These are phyloP conservation scores for Ceratobasidium sp. DNA, from an alignment of 1,284 basidiomycete species.

Conservation along the genomic window DNA sequence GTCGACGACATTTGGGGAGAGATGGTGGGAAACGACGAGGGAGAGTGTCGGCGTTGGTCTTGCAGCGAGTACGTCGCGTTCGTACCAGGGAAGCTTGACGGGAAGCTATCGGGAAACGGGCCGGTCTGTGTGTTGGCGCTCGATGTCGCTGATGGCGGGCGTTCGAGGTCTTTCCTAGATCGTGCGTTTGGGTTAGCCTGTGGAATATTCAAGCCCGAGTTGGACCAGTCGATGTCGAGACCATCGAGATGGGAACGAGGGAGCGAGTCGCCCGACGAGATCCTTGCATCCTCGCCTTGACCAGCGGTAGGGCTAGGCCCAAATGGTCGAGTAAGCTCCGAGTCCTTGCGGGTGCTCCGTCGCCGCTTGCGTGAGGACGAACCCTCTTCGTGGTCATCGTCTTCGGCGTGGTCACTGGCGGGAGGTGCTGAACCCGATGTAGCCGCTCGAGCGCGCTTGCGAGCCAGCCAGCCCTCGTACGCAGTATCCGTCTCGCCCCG, in stretches of 20 bases:
- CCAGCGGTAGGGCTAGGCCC: conserved; percentile 20
- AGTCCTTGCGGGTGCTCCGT: conserved; percentile 30
- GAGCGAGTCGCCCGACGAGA: conserved; percentile 9
- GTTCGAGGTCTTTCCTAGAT: conserved; percentile 21
- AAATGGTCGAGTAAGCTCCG: conserved; percentile 20
- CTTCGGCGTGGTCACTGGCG: conserved; percentile 42
- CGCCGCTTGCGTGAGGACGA: conserved; percentile 21
- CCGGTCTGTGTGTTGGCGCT: conserved; percentile 7
- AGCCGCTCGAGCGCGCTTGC: conserved; percentile 54
- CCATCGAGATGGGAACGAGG: conserved; percentile 31
- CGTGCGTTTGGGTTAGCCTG: conserved; percentile 35
- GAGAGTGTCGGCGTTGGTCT: not conserved
- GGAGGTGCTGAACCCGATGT: conserved; percentile 42
- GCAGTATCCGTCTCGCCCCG: conserved; percentile 89
- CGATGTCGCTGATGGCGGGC: conserved; percentile 15
- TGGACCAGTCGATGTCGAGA: conserved; percentile 34
- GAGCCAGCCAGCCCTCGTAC: conserved; percentile 78
- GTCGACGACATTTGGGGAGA: conserved; percentile 39
- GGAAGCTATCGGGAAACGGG: conserved; percentile 16
- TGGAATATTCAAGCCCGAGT: conserved; percentile 24
- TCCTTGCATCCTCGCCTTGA: conserved; percentile 23
- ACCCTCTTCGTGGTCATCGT: conserved; percentile 46
- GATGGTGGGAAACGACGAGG: conserved; percentile 21
- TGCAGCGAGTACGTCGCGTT: conserved; percentile 7
- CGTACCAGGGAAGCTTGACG: conserved; percentile 11